phyloP scores from a whole-genome alignment of 192 early-diverging fungal genomes.

The Pilaira anomala region DNA sequence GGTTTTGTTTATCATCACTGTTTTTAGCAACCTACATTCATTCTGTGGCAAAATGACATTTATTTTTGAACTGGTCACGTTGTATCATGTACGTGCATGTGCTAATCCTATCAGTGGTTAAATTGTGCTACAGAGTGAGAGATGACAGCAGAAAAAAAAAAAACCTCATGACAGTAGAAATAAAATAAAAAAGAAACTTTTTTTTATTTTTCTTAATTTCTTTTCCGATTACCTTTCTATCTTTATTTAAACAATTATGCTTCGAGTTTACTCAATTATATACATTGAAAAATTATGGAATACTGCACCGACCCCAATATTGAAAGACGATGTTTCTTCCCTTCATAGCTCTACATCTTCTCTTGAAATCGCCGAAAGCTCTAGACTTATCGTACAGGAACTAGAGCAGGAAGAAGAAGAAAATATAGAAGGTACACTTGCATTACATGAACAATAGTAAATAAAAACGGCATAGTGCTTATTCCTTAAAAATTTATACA shows the following conservation, averaged over 20 bases:
- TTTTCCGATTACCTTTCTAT: background rate
- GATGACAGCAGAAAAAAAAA: too few species aligned
- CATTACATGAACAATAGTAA: background rate
- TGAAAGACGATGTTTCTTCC: background rate
- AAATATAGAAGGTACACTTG: background rate
- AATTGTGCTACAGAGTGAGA: too few species aligned
- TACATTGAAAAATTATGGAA: background rate
- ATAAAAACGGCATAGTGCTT: background rate
- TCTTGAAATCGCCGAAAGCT: background rate
- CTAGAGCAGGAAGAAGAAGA: background rate
- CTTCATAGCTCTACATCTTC: background rate
- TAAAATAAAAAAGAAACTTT: too few species aligned
- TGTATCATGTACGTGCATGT: too few species aligned
- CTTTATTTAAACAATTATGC: background rate
- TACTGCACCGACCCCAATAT: background rate
- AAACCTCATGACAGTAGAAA: too few species aligned
- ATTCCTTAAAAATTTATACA: background rate
- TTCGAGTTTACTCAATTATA: background rate
- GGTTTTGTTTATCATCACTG: too few species aligned
- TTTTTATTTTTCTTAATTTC: too few species aligned
- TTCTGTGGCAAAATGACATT: too few species aligned
- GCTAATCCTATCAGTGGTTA: too few species aligned
- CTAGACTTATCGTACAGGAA: background rate
- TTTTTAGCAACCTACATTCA: too few species aligned
- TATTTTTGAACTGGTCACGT: too few species aligned